phyloP scores from a whole-genome alignment of 768 basidiomycete species.

The Kwoniella shandongensis region DNA sequence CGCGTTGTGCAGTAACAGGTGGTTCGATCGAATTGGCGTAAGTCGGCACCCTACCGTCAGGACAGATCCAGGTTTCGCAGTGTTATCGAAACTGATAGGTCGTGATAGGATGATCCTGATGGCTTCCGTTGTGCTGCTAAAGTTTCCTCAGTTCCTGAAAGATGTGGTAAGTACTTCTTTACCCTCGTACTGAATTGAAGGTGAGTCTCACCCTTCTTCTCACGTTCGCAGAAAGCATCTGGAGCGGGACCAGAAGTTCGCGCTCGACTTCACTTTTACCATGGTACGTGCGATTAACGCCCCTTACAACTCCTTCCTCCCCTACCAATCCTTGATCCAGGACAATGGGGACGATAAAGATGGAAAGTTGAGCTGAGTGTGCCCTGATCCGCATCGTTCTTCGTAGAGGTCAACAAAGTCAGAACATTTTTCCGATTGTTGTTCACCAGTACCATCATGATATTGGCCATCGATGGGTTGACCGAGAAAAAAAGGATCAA shows the following conservation, averaged over 20 bases:
- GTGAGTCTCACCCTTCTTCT: background rate
- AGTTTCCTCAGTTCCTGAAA: slow-evolving; percentile 36
- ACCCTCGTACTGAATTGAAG: background rate
- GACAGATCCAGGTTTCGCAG: too few species aligned
- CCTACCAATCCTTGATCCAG: background rate
- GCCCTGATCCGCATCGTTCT: background rate
- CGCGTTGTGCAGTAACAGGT: slow-evolving; percentile 16
- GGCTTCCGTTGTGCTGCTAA: slow-evolving; percentile 26
- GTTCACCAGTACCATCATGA: slow-evolving; percentile 20
- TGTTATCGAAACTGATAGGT: background rate
- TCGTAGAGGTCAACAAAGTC: slow-evolving; percentile 41
- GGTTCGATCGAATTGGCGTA: slow-evolving; percentile 32
- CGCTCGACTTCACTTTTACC: slow-evolving; percentile 39
- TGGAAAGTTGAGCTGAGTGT: too few species aligned
- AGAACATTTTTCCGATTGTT: slow-evolving; percentile 34
- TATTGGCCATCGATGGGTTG: slow-evolving; percentile 33
- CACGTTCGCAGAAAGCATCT: slow-evolving; percentile 22
- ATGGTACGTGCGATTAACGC: slow-evolving; percentile 18
- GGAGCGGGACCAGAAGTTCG: slow-evolving; percentile 42
- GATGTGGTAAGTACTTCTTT: slow-evolving; percentile 26
- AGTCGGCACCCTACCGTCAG: too few species aligned
- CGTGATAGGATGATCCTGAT: slow-evolving; percentile 21
- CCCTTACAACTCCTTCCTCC: background rate
- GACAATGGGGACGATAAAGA: too few species aligned
- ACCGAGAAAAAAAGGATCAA: slow-evolving; percentile 27